Evolutionary conservation across 495 filamentous ascomycete genomes (phyloP), one percentile per base, ranked within the genome.

Genomic region (Lindgomyces ingoldianus): DNA sequence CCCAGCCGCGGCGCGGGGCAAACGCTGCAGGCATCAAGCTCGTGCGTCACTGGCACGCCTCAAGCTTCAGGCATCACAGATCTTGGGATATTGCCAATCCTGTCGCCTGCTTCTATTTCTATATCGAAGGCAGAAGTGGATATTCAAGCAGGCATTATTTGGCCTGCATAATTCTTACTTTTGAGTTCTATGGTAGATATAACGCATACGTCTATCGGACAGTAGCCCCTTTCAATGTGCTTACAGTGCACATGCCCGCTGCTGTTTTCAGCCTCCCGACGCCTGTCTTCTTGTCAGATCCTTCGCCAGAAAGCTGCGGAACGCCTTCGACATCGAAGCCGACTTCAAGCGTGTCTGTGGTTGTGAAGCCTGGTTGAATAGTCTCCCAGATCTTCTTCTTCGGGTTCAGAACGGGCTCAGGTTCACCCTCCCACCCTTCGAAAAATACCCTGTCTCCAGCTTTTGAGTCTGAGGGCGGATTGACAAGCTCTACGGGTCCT

Each of bases 351-450:
- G 75, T 76, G 3, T 85, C 83, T 16, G 88, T 96, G 14, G 93
- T 98, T 21, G 87, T 91, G 77, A 98, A 98, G 0, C 93, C 94
- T 4, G 91, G 90, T 80, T 96, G 93, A 78, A 95, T 88, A 11
- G 81, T 91, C 83, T 98, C 94, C 91, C 92, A 98, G 57, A 97
- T 77, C 85, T 96, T 97, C 85, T 97, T 97, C 88, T 98, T 98
- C 44, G 95, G 94, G 81, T 98, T 98, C 67, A 98, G 83, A 54
- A 90, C 81, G 64, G 87, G 87, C 81, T 98, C 92, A 10, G 95
- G 94, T 83, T 96, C 88, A 36, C 91, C 92, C 68, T 85, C 81
- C 88, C 91, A 98, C 51, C 95, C 94, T 70, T 98, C 91, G 74
- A 98, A 98, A 80, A 76, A 89, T 21, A 98, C 88, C 51, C 91